A percentile compares a stretch with the other conserved stretches of the same genome.
These are phyloP conservation scores for Gossypium sturtianum DNA, from an alignment of 345 rosid species.

Conservation along the genomic window DNA sequence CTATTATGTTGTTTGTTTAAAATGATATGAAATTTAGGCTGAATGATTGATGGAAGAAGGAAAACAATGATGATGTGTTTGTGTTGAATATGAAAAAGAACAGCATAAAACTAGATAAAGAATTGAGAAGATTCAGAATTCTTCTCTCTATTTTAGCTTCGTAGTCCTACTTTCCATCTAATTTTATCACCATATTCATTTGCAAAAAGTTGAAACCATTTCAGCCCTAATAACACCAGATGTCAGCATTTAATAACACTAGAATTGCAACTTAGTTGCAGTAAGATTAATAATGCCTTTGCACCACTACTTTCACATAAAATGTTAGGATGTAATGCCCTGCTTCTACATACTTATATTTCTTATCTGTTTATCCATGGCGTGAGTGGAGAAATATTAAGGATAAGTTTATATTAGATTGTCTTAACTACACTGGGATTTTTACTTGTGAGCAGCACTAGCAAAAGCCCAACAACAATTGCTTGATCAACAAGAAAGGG, in stretches of 20 bases:
- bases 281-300: not conserved
- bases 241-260: not conserved
- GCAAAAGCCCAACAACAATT: conserved; percentile 91
- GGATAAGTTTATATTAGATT: conserved; percentile 5
- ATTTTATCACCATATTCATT: not conserved
- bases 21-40: not conserved
- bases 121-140: not conserved
- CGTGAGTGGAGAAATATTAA: not conserved
- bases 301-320: not conserved
- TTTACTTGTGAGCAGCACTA: conserved; percentile 56
- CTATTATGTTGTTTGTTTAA: not conserved
- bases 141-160: not conserved
- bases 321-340: not conserved
- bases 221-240: not conserved
- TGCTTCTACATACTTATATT: not conserved
- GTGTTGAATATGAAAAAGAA: not conserved
- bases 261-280: not conserved
- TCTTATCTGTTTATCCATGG: not conserved
- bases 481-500: conserved; percentile 84
- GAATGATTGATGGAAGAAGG: not conserved
- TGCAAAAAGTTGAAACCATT: not conserved
- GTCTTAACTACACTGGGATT: conserved; percentile 12
- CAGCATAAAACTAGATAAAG: not conserved
- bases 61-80: not conserved
- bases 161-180: not conserved